Percentiles rank a stretch among this genome's conserved stretches.
Conservation (phyloP, 139 green algal genomes). For the Chlamydomonas schloesseri region DNA sequence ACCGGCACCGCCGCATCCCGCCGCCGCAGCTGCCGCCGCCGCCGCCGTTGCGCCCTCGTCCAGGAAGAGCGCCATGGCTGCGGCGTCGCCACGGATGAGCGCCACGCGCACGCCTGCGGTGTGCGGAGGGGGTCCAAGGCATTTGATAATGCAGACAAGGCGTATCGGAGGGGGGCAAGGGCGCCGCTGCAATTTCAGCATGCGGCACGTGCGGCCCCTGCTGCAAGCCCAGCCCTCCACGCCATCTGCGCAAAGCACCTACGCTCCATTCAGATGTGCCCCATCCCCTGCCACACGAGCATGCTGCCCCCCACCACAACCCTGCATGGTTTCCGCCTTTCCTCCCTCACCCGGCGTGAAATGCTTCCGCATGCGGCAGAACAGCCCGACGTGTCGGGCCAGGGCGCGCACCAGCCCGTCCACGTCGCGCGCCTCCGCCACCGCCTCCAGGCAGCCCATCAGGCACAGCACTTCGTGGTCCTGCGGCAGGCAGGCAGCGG, state of each 20-base stretch:
- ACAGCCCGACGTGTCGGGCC: slow-evolving; percentile 1
- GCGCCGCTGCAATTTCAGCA: too few species aligned
- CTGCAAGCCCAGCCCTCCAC: too few species aligned
- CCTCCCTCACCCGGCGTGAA: slow-evolving; percentile 16
- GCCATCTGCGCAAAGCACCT: too few species aligned
- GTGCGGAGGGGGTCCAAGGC: too few species aligned
- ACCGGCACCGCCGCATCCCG: not conserved
- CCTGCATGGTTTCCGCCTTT: too few species aligned
- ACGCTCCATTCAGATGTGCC: too few species aligned
- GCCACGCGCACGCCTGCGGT: slow-evolving; percentile 24
- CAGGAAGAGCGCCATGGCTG: slow-evolving; percentile 19
- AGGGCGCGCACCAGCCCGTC: slow-evolving; percentile 14
- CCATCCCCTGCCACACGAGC: too few species aligned
- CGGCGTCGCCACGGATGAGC: slow-evolving; percentile 23
- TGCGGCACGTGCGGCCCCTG: too few species aligned
- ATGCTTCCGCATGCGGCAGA: slow-evolving; percentile 23
- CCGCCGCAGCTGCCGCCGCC: not conserved
- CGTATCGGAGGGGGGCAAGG: too few species aligned
- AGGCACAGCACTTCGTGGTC: slow-evolving; percentile 29
- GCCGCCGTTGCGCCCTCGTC: slow-evolving; percentile 7
- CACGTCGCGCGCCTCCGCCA: slow-evolving; percentile 12
- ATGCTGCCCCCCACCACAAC: too few species aligned
- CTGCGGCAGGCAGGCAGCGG: not conserved
- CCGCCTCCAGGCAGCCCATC: slow-evolving; percentile 14
- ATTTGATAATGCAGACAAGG: too few species aligned